Evolutionary conservation across 2,329 filamentous ascomycete species (phyloP), one percentile per base, ranked within the genome.

Genomic region (Pyrenophora graminea): DNA sequence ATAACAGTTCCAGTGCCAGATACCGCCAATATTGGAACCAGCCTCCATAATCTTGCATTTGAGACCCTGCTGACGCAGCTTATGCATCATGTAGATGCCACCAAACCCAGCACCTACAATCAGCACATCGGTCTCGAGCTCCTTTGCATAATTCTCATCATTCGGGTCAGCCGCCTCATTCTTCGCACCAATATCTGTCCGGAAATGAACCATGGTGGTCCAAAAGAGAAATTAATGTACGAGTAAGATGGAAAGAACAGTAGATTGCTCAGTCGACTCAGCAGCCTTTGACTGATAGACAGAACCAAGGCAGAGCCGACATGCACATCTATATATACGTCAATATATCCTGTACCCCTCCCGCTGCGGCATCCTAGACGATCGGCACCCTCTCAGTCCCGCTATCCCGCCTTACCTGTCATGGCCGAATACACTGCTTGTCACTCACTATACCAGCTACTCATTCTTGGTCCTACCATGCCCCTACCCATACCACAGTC

Each of bases 1-100:
- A 44, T 77, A 77, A 44, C 74, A 70, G 39, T 77, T 77, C 74
- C 74, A 77, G 51, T 75, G 69, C 74, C 74, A 76, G n/a, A 75
- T 74, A 3, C 76, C 76, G 12, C 76, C 76, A 8, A 77, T 66
- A 15, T 74, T 70, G 36, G 66, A 64, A 13, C 74, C 74, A 39
- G 74, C 74, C 52, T 76, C 71, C 41, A 68, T 72, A 15, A 76
- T 74, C 53, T 74, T 72, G 56, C 68, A 72, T 3, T 72, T 72
- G 58, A 74, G 69, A 12, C 74, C 74, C 33, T 69, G 50, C 39
- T 77, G 66, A 6, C 75, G 68, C 25, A 76, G 63, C 51, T 75
- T 73, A 57, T 77, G 70, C 59, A 77, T 71, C 21, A 74, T 53
- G 21, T 74, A 76, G 6, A 77, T 66, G 15, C 76, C 75, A 18